Percentiles rank a stretch among this genome's conserved stretches.
Conservation (phyloP, 2,329 filamentous ascomycete species). For the Pyrenochaeta sp. region DNA sequence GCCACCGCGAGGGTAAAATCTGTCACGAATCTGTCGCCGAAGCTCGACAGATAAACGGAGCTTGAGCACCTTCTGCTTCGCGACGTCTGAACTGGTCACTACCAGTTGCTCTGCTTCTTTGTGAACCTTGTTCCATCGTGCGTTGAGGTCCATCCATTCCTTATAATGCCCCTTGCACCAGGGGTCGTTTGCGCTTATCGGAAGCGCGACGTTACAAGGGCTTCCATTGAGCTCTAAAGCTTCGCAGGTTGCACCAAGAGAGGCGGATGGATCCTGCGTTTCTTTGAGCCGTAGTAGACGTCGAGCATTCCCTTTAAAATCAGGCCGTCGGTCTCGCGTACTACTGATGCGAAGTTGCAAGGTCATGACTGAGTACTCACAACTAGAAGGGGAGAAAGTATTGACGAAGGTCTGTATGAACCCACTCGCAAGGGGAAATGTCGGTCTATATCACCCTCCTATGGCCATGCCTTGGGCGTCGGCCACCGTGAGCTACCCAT, state of each 20-base stretch:
- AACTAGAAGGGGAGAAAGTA: not conserved
- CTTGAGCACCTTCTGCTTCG: conserved; percentile 32
- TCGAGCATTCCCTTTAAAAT: conserved; percentile 10
- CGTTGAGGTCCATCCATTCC: conserved; percentile 27
- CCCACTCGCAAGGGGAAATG: conserved; percentile 5
- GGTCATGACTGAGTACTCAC: conserved; percentile 2
- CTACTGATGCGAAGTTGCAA: conserved; percentile 6
- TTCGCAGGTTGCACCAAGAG: conserved; percentile 14
- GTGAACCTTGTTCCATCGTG: conserved; percentile 23
- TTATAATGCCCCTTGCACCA: conserved; percentile 12
- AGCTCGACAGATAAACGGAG: conserved; percentile 31
- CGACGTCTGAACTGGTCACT: conserved; percentile 16
- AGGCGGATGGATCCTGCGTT: conserved; percentile 12
- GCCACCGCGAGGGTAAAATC: conserved; percentile 31
- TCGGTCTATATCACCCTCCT: conserved; percentile 14
- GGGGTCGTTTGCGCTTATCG: not conserved
- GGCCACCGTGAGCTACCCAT: conserved; percentile 12
- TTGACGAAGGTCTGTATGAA: not conserved
- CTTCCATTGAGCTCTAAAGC: conserved; percentile 17
- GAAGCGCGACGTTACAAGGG: not conserved
- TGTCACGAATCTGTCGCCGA: conserved; percentile 28
- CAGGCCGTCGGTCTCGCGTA: conserved; percentile 3
- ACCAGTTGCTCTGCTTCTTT: conserved; percentile 25
- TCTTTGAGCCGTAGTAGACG: conserved; percentile 11
- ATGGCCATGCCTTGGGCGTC: conserved; percentile 14